Evolutionary conservation across 208 protist species (phyloP).

Genomic region (Herpetomonas samuelpessoai): DNA sequence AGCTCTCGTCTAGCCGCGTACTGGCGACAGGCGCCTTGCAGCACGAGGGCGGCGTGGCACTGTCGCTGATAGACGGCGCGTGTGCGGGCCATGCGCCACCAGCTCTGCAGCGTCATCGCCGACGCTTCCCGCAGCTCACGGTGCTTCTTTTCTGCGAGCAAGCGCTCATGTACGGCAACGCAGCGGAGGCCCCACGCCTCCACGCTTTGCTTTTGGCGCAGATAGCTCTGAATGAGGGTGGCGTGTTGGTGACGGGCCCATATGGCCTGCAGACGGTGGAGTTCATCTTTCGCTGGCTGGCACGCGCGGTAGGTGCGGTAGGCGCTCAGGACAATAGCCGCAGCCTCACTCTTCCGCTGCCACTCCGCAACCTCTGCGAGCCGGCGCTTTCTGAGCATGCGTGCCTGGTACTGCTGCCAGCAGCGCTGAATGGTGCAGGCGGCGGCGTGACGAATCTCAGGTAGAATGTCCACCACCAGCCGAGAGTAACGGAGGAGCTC

Average conservation of each 20-base stretch:
- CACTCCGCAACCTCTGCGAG: background rate
- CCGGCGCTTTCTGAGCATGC: slow-evolving; percentile 1
- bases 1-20: slow-evolving; percentile 22
- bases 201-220: slow-evolving; percentile 32
- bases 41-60: background rate
- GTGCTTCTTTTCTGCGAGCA: slow-evolving; percentile 16
- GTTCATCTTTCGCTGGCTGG: slow-evolving; percentile 12
- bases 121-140: slow-evolving; percentile 17
- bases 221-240: slow-evolving; percentile 31
- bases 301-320: slow-evolving; percentile 35
- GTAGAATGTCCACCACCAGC: slow-evolving; percentile 12
- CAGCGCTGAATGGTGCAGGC: slow-evolving; percentile 30
- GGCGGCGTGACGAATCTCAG: slow-evolving; percentile 13
- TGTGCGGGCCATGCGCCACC: slow-evolving; percentile 37
- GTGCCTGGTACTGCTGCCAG: slow-evolving; percentile 22
- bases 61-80: slow-evolving; percentile 5
- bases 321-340: slow-evolving; percentile 23
- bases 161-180: slow-evolving; percentile 11
- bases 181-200: slow-evolving; percentile 30
- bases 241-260: slow-evolving; percentile 18
- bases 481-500: slow-evolving; percentile 27
- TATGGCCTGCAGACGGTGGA: slow-evolving; percentile 18
- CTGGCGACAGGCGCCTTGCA: slow-evolving; percentile 31
- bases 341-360: slow-evolving; percentile 22
- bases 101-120: slow-evolving; percentile 39